Base-by-base conservation (phyloP, 306 rosid species). In the Cucumis hystrix region DNA sequence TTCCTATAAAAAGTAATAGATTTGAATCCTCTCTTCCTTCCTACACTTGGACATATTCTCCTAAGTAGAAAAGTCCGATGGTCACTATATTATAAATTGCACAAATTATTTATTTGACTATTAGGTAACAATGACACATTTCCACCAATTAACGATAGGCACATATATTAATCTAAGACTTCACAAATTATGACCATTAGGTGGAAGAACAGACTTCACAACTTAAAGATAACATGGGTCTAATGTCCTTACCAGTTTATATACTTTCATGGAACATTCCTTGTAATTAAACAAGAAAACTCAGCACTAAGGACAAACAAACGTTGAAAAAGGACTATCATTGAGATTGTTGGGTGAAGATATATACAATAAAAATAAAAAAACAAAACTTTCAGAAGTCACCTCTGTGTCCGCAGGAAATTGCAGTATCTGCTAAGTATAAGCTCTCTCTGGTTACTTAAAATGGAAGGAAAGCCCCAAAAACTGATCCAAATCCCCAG, bases 401-500 rank as follows among this genome's bases (percentile, higher is more conserved):
- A 49, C n/a, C 17, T 5, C 41, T 1, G 8, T 23, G 18, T 52
- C 40, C 61, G 8, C 60, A 49, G 25, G 4, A 33, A n/a, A 45
- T 43, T 47, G 21, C 18, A 12, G 47, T 41, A 25, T 47, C 57
- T 23, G 40, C 21, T 9, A 52, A 51, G 43, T 18, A 9, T 6
- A 51, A 52, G 47, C 61, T 52, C 60, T 33, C 79, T 52, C 81
- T 82, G 79, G 78, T 41, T 52, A 25, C 41, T 57, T 66, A 57
- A 81, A 83, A 88, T 86, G 88, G 96, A 86, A 55, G 78, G 68
- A 25, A 74, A 74, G 23, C 23, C 62, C 21, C 81, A 79, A 52
- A 73, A 73, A 13, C 47, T 73, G 58, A 80, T 84, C 18, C 81
- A 70, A 64, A 87, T 89, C 72, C 89, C 91, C 71, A 82, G 63